A percentile compares a stretch with the other conserved stretches of the same genome.
These are phyloP conservation scores for Didymella keratinophila DNA, from an alignment of 2,329 filamentous ascomycete species.

Conservation along the genomic window DNA sequence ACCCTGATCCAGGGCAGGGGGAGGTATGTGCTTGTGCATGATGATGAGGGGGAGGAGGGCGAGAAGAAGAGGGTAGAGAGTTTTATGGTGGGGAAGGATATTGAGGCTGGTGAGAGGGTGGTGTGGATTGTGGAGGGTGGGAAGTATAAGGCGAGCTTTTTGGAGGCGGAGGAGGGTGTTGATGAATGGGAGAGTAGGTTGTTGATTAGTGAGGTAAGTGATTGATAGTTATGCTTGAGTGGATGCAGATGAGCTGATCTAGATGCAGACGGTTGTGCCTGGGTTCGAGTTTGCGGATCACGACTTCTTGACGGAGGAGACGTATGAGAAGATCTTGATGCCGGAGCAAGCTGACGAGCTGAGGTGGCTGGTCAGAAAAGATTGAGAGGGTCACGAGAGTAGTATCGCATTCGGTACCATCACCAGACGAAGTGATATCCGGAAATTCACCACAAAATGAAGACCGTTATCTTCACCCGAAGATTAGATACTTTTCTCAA, in stretches of 20 bases:
- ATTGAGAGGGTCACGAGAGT: too few relatives aligned
- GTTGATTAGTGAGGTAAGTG: conserved; percentile 68
- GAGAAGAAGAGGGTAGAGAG: conserved; percentile 65
- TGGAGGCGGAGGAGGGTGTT: conserved; percentile 57
- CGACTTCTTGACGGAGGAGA: conserved; percentile 65
- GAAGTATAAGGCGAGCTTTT: conserved; percentile 70
- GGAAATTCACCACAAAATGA: too few relatives aligned
- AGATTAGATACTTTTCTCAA: too few relatives aligned
- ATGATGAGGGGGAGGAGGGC: conserved; percentile 57
- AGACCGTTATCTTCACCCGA: too few relatives aligned
- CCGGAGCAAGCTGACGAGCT: conserved; percentile 59
- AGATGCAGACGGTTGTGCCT: conserved; percentile 69
- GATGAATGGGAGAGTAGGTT: conserved; percentile 57
- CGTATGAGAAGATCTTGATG: conserved; percentile 59
- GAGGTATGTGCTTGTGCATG: conserved; percentile 70
- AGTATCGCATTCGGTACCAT: too few relatives aligned
- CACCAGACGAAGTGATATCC: too few relatives aligned
- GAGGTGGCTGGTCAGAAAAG: conserved; percentile 50
- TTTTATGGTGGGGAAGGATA: conserved; percentile 68
- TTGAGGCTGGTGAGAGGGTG: conserved; percentile 65
- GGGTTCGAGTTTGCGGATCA: conserved; percentile 74
- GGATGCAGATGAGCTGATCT: too few relatives aligned
- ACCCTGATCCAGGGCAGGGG: conserved; percentile 70
- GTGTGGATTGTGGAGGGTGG: conserved; percentile 75
- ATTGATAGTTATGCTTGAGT: too few relatives aligned